These are phyloP conservation scores for Colletotrichum spaethianum DNA, from an alignment of 2,329 filamentous ascomycete species.

Conservation along the genomic window DNA sequence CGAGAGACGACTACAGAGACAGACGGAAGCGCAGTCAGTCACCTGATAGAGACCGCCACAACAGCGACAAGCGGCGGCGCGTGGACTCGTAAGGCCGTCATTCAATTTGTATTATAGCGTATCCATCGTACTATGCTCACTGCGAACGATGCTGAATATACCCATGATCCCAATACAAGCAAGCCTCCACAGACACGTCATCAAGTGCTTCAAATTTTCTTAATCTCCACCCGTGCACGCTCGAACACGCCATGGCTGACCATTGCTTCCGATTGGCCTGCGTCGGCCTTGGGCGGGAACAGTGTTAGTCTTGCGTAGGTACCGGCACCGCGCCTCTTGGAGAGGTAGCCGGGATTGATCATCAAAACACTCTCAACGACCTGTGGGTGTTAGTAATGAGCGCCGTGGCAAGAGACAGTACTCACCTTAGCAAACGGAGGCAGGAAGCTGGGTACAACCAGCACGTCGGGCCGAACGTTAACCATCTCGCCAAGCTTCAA, in stretches of 20 bases:
- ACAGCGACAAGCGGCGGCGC: slow-evolving; percentile 72
- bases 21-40: slow-evolving; percentile 72
- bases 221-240: slow-evolving; percentile 88
- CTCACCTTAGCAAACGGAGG: slow-evolving; percentile 90
- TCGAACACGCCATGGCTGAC: slow-evolving; percentile 85
- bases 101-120: slow-evolving; percentile 29
- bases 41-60: slow-evolving; percentile 66
- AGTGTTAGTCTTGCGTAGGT: slow-evolving; percentile 88
- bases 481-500: slow-evolving; percentile 93
- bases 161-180: slow-evolving; percentile 37
- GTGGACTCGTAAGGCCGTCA: slow-evolving; percentile 53
- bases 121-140: slow-evolving; percentile 31
- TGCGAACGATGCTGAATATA: slow-evolving; percentile 42
- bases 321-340: slow-evolving; percentile 86
- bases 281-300: slow-evolving; percentile 72
- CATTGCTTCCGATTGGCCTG: slow-evolving; percentile 70
- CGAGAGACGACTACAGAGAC: slow-evolving; percentile 60
- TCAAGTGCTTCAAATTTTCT: slow-evolving; percentile 71
- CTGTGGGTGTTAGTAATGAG: slow-evolving; percentile 59
- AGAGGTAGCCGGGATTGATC: slow-evolving; percentile 91
- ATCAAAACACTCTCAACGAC: slow-evolving; percentile 91
- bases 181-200: slow-evolving; percentile 24
- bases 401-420: background rate
- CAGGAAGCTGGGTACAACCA: slow-evolving; percentile 86
- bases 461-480: slow-evolving; percentile 85